A percentile compares a stretch with the other conserved stretches of the same genome.
phyloP scores from a whole-genome alignment of 2,329 filamentous ascomycete genomes.

The Graphilbum fragrans region DNA sequence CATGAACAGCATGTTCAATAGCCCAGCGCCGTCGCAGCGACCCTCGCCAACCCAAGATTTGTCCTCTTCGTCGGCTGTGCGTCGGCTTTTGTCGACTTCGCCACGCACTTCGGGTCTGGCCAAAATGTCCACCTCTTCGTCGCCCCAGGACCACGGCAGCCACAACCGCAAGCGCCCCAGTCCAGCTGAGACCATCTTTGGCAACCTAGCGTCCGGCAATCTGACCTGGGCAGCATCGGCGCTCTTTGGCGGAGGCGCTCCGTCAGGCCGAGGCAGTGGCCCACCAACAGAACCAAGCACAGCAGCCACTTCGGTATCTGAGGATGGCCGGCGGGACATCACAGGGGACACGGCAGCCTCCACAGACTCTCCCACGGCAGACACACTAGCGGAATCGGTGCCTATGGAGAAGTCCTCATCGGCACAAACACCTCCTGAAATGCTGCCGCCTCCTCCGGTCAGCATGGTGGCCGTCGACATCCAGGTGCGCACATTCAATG shows the following conservation, averaged over 20 bases:
- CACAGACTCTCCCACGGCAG: conserved; percentile 1
- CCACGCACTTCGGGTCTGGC: conserved; percentile 1
- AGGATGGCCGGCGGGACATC: conserved; percentile 31
- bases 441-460: no score
- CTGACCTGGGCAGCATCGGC: conserved; percentile 39
- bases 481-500: conserved; percentile 44
- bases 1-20: conserved; percentile 1
- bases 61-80: conserved; percentile 20
- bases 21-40: not conserved
- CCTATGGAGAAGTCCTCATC: conserved; percentile 6
- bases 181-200: conserved; percentile 48
- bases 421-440: not conserved
- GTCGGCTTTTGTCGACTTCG: conserved; percentile 11
- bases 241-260: conserved; percentile 17
- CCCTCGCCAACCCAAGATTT: conserved; percentile 5
- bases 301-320: conserved; percentile 38
- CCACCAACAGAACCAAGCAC: conserved; percentile 30
- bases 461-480: conserved; percentile 38
- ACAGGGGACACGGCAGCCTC: conserved; percentile 16
- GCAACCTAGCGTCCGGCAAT: conserved; percentile 39
- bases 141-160: conserved; percentile 20
- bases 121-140: conserved; percentile 18
- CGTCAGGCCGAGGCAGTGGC: no score
- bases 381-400: not conserved
- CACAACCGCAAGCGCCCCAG: conserved; percentile 40